Percentiles rank a stretch among this genome's conserved stretches.
Evolutionary conservation across 805 yeast species (phyloP).

Genomic region (Starmerella asiatica): DNA sequence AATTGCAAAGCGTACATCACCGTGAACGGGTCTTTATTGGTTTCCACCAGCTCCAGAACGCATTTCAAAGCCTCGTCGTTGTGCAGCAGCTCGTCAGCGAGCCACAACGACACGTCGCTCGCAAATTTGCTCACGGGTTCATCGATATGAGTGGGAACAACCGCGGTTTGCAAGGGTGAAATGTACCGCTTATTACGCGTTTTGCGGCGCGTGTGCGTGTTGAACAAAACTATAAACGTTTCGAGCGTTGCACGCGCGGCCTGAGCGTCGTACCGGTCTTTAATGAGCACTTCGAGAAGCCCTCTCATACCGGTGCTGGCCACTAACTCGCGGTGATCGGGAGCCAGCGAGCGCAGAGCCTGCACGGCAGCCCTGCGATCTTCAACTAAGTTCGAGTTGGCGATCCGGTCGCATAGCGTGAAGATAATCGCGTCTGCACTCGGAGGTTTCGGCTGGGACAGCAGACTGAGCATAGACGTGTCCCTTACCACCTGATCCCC

Average conservation of each 20-base stretch:
- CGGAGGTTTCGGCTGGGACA: slow-evolving; percentile 38
- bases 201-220: slow-evolving; percentile 32
- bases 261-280: slow-evolving; percentile 57
- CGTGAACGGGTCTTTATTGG: slow-evolving; percentile 54
- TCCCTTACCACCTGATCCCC: too few relatives aligned
- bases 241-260: slow-evolving; percentile 71
- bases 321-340: slow-evolving; percentile 81
- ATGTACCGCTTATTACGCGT: slow-evolving; percentile 20
- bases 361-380: slow-evolving; percentile 87
- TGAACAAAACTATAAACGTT: slow-evolving; percentile 67
- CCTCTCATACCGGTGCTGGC: slow-evolving; percentile 76
- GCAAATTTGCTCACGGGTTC: slow-evolving; percentile 35
- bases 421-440: slow-evolving; percentile 74
- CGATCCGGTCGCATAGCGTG: slow-evolving; percentile 73
- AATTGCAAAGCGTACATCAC: slow-evolving; percentile 72
- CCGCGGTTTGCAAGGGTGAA: slow-evolving; percentile 32
- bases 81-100: slow-evolving; percentile 84
- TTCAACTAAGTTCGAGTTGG: slow-evolving; percentile 64
- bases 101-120: slow-evolving; percentile 82
- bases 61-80: slow-evolving; percentile 34
- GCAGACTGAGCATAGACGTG: slow-evolving; percentile 26
- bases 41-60: slow-evolving; percentile 36
- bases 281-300: slow-evolving; percentile 47
- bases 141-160: slow-evolving; percentile 56
- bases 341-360: slow-evolving; percentile 73